Base-by-base conservation (phyloP, 495 filamentous ascomycete genomes). In the Antarctomyces pellizariae region DNA sequence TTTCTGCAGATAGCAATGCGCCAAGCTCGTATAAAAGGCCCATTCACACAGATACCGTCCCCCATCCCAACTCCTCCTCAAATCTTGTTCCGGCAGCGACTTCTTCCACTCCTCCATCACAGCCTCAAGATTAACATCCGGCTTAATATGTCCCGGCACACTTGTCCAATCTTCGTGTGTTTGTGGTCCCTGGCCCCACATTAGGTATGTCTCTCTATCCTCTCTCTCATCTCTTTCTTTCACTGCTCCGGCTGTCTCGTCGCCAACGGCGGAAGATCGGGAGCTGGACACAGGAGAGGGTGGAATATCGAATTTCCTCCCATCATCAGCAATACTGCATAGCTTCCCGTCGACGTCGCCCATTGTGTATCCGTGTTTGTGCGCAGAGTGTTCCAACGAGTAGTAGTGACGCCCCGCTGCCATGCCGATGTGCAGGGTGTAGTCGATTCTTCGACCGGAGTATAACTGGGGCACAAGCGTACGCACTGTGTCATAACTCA, bases 11-110 rank as follows among this genome's bases (percentile, higher is more conserved):
- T 40, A 15, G 50, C 49, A n/a, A n/a, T n/a, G n/a, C 11, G 69
- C 59, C 43, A 91, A 38, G 34, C 65, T 75, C 4, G 71, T 71
- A 49, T 69, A 89, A 47, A 76, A 86, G 25, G 74, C 82, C 42
- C 82, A 91, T 37, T 84, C 80, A 44, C 80, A 91, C 9, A 84
- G 52, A 41, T 73, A 91, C 23, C 64, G 69, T 0, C 80, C 79
- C 37, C 50, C 57, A 69, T 11, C 51, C 39, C 50, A 49, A 55
- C 24, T 44, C 28, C 16, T 52, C 43, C 4, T 45, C 53, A 22
- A 49, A 42, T 19, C 34, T 22, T 26, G 28, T 16, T 34, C 31
- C 6, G 45, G 43, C 0, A 37, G 41, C 18, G 47, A 35, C 0
- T 36, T 34, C 27, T 45, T 47, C 50, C 54, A 55, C 7, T 34